Base-by-base conservation (phyloP, 2,329 filamentous ascomycete genomes). In the Ophiostoma sp. region DNA sequence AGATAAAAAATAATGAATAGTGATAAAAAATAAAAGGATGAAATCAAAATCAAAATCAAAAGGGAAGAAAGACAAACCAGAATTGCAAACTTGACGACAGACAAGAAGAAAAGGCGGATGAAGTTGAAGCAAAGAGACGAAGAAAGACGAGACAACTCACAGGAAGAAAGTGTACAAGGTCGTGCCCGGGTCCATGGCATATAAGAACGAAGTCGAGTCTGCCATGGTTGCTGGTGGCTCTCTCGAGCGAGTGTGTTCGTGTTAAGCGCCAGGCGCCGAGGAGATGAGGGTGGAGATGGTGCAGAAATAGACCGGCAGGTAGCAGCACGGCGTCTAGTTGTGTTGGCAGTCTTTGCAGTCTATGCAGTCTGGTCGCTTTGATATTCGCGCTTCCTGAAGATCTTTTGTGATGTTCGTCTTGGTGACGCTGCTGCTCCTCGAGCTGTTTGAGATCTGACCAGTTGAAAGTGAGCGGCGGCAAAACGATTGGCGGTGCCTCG, bases 101-200 rank as follows among this genome's bases (percentile, higher is more conserved):
- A 57, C 23, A 15, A n/a, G 31, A 36, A 64, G 15, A 20, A 35
- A 60, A 17, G 27, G 35, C n/a, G n/a, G n/a, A 23, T 27, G 8
- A 54, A 54, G 23, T 27, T 11, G 23, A 54, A 27, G n/a, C n/a
- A 23, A 8, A 23, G 11, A 54, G 36, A 31, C 5, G 20, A 60
- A 57, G 52, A 57, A 27, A 57, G 23, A 57, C 39, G 17, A 48
- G 27, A 33, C 23, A 70, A 87, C 87, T 86, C 81, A 89, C 87
- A 89, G 79, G 79, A 88, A 83, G 78, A 91, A 90, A 72, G 89
- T 90, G 77, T 90, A 84, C 74, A 91, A 86, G 71, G 89, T 89
- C 31, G 88, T 90, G 60, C 83, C 83, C 69, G 85, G 85, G 78
- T 87, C 85, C 85, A 87, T 87, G 77, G 69, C 69, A 62, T 62